phyloP scores from a whole-genome alignment of 73 alveolate species.

The Stentor coeruleus region DNA sequence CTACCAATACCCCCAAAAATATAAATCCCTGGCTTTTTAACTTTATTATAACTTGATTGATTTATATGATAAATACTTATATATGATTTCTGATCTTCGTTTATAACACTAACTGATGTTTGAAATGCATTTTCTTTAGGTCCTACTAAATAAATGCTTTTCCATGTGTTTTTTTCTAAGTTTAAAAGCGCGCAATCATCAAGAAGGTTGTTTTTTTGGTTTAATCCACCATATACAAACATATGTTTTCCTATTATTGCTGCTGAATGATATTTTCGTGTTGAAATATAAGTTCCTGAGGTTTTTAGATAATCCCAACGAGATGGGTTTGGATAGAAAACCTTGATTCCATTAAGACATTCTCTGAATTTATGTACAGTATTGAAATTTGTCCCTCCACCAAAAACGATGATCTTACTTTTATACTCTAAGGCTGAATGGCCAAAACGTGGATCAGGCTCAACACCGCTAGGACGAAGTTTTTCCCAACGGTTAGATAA shows the following conservation, averaged over 20 bases:
- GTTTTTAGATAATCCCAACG: not conserved
- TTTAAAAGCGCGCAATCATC: not conserved
- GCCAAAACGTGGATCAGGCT: conserved; percentile 13
- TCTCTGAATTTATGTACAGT: not conserved
- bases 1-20: conserved; percentile 13
- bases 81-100: not conserved
- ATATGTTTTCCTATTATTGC: conserved; percentile 15
- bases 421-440: conserved; percentile 1
- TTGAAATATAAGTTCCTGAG: not conserved
- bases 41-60: not conserved
- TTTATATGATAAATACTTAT: not conserved
- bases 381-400: conserved; percentile 14
- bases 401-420: not conserved
- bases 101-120: not conserved
- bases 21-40: conserved; percentile 19
- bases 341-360: conserved; percentile 14
- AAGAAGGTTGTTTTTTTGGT: not conserved
- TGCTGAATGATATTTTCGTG: conserved; percentile 13
- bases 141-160: not conserved
- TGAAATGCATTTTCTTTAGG: conserved; percentile 18
- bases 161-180: not conserved
- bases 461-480: not conserved
- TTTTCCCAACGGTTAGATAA: conserved; percentile 11
- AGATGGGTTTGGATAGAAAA: not conserved
- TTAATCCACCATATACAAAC: conserved; percentile 21